phyloP scores from a whole-genome alignment of 2,329 filamentous ascomycete species.

The Eutypa lata region DNA sequence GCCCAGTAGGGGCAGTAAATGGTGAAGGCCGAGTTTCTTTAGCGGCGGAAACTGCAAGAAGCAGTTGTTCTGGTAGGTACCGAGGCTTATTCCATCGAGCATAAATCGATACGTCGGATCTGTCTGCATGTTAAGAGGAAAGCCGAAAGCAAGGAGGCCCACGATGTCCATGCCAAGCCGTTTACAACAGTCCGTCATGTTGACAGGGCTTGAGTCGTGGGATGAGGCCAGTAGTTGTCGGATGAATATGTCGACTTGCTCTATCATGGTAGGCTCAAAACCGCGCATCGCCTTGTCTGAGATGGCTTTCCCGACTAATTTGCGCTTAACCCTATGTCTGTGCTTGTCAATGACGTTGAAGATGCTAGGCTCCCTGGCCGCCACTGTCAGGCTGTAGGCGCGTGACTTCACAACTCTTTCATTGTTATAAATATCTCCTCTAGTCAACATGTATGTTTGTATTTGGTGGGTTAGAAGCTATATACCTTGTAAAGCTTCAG shows the following conservation, averaged over 20 bases:
- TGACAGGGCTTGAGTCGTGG: not conserved
- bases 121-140: conserved; percentile 11
- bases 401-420: not conserved
- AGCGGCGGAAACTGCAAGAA: conserved; percentile 15
- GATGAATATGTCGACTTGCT: not conserved
- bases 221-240: not conserved
- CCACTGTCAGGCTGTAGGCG: not conserved
- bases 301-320: not conserved
- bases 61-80: conserved; percentile 6
- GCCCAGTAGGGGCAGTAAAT: not conserved
- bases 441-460: not conserved
- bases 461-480: no score
- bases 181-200: not conserved
- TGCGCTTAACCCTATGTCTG: not conserved
- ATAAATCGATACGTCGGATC: conserved; percentile 8
- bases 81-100: conserved; percentile 1
- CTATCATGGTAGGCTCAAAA: conserved; percentile 19
- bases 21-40: conserved; percentile 7
- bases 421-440: not conserved
- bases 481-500: not conserved
- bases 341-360: not conserved
- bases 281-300: conserved; percentile 7
- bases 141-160: conserved; percentile 20
- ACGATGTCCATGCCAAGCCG: not conserved
- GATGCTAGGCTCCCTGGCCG: not conserved